These are phyloP conservation scores for Hordeum pubiflorum DNA, from an alignment of 202 grass and related monocot genomes.

Conservation along the genomic window DNA sequence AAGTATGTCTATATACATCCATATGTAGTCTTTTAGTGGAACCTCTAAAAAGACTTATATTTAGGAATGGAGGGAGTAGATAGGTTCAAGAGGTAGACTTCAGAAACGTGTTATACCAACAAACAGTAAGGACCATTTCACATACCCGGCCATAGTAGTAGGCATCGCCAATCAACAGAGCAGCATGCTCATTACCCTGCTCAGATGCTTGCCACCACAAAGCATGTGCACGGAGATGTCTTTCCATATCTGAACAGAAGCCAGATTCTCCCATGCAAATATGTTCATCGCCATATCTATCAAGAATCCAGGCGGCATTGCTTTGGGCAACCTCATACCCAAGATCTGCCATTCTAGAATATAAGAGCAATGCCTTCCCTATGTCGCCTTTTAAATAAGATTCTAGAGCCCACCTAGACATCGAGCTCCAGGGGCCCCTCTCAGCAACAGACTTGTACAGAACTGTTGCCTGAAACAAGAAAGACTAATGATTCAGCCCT, in stretches of 20 bases:
- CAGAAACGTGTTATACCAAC: slow-evolving; percentile 10
- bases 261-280: slow-evolving; percentile 94
- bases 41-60: too few relatives aligned
- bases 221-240: slow-evolving; percentile 81
- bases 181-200: slow-evolving; percentile 97
- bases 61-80: too few relatives aligned
- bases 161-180: slow-evolving; percentile 92
- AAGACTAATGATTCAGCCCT: neutral
- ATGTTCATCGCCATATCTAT: slow-evolving; percentile 75
- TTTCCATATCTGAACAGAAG: slow-evolving; percentile 86
- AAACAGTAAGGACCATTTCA: slow-evolving; percentile 20
- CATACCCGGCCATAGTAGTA: slow-evolving; percentile 96
- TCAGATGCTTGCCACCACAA: slow-evolving; percentile 99
- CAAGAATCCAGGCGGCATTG: slow-evolving; percentile 99
- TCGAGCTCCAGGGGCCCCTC: slow-evolving; percentile 87
- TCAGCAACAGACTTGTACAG: slow-evolving; percentile 95
- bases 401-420: slow-evolving; percentile 93
- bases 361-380: slow-evolving; percentile 85
- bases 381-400: slow-evolving; percentile 94
- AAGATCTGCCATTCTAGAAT: slow-evolving; percentile 97
- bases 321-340: slow-evolving; percentile 98
- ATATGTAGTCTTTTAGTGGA: too few relatives aligned
- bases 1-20: too few relatives aligned
- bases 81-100: neutral
- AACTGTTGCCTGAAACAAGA: slow-evolving; percentile 62